Evolutionary conservation across 352 stramenopile genomes (phyloP), one percentile per base, ranked within the genome.

Genomic region (Globisporangium orthogonon): DNA sequence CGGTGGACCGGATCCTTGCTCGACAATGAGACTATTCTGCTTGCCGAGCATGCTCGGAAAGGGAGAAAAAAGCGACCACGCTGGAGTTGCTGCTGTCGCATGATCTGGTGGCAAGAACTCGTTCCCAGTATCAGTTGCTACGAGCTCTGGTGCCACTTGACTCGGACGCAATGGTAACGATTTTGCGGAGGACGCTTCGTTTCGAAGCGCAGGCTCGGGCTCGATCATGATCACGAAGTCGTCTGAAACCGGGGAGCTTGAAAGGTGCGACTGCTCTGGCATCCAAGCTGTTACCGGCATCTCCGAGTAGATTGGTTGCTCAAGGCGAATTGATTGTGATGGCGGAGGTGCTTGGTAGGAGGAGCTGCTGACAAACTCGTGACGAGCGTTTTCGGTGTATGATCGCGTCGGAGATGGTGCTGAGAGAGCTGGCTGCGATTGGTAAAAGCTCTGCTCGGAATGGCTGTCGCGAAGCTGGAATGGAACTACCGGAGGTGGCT

Each of bases 51-150:
- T 52, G 17, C 14, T 45, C 2, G 30, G 44, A n/a, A 17, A 44
- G 18, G n/a, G 37, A 41, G n/a, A 47, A 41, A 50, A 60, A 37
- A 43, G 33, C 14, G 62, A 70, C 71, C 73, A 86, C 18, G 59
- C 56, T 9, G 73, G 64, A n/a, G 62, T 61, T 7, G 74, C 60
- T 28, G 41, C 14, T 57, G 74, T 82, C 37, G 56, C 57, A 23
- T 23, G 23, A 9, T 61, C 66, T 17, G 66, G 55, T 30, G 56
- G 68, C 4, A 56, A 44, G 2, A 54, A 63, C n/a, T 46, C 58
- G 10, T 40, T 54, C 15, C 4, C 13, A 28, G 7, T 9, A 23
- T 18, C n/a, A 23, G 15, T 17, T 47, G 15, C 41, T 28, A 6
- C 41, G n/a, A 47, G 41, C n/a, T 47, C 14, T 17, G 41, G 41